Conservation (phyloP, 2,329 filamentous ascomycete species). For the Paraphaeosphaeria minitans region DNA sequence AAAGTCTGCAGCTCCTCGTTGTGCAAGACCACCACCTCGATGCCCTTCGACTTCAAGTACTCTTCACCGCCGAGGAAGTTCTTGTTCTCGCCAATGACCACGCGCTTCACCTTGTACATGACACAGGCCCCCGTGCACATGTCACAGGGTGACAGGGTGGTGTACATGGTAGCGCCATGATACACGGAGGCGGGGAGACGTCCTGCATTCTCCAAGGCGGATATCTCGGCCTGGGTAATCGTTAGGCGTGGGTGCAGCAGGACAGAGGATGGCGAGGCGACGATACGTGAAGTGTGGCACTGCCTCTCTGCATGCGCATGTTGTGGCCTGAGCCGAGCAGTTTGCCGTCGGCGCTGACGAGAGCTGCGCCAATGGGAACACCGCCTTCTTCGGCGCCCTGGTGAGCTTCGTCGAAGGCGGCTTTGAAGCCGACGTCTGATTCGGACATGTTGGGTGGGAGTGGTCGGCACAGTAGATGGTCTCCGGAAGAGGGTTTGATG, state of each 20-base stretch:
- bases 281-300: constrained; percentile 72
- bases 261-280: not conserved
- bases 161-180: constrained; percentile 79
- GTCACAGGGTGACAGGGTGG: constrained; percentile 77
- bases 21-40: constrained; percentile 75
- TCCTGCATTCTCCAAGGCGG: constrained; percentile 75
- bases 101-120: constrained; percentile 73
- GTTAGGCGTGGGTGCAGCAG: constrained; percentile 1
- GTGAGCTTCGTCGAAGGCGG: constrained; percentile 63
- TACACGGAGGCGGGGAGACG: constrained; percentile 72
- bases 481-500: too few relatives aligned
- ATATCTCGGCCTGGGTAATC: constrained; percentile 69
- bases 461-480: too few relatives aligned
- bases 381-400: constrained; percentile 62
- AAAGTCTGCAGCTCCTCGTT: constrained; percentile 68
- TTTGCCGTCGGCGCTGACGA: constrained; percentile 71
- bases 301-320: constrained; percentile 74
- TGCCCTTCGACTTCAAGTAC: constrained; percentile 68
- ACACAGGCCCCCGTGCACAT: constrained; percentile 83
- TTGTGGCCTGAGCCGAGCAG: constrained; percentile 76
- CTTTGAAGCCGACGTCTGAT: constrained; percentile 57
- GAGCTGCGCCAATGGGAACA: constrained; percentile 63
- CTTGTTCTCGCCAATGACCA: constrained; percentile 77
- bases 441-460: constrained; percentile 11
- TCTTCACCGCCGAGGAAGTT: constrained; percentile 76